Conservation (phyloP, 495 filamentous ascomycete genomes). For the Hypoxylon lienhwacheense region DNA sequence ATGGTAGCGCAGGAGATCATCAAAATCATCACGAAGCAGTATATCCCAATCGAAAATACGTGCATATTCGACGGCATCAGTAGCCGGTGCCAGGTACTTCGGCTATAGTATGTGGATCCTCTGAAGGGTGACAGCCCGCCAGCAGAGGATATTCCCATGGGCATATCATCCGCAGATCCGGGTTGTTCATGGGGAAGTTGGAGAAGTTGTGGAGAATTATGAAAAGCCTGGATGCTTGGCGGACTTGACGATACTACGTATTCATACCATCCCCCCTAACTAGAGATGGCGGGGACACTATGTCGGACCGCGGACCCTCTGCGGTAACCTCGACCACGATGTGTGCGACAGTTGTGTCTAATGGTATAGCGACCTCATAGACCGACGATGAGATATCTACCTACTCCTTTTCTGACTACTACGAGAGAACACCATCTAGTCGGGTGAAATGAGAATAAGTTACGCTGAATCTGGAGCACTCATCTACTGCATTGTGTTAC, state of each 20-base stretch:
- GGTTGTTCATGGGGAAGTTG: constrained; percentile 43
- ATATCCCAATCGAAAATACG: constrained; percentile 91
- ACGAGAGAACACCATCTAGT: constrained; percentile 13
- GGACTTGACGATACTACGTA: constrained; percentile 37
- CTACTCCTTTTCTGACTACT: constrained; percentile 19
- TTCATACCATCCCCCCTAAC: constrained; percentile 34
- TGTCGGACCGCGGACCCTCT: constrained; percentile 42
- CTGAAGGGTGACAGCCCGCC: constrained; percentile 18
- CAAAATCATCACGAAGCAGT: constrained; percentile 95
- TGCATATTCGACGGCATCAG: constrained; percentile 89
- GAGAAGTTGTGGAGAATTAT: constrained; percentile 36
- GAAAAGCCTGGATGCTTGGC: constrained; percentile 37
- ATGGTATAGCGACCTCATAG: constrained; percentile 7
- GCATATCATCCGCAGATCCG: constrained; percentile 48
- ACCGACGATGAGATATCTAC: constrained; percentile 10
- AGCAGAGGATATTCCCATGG: constrained; percentile 33
- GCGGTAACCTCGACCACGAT: constrained; percentile 24
- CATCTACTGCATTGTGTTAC: constrained; percentile 14
- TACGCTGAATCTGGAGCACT: constrained; percentile 31
- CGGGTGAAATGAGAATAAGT: constrained; percentile 33
- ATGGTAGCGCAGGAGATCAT: constrained; percentile 95
- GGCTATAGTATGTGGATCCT: constrained; percentile 39
- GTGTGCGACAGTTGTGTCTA: constrained; percentile 23
- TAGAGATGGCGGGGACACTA: constrained; percentile 25
- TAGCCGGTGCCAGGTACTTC: constrained; percentile 75